Base-by-base conservation (phyloP, 345 rosid species). In the Eucalyptus pauciflora region DNA sequence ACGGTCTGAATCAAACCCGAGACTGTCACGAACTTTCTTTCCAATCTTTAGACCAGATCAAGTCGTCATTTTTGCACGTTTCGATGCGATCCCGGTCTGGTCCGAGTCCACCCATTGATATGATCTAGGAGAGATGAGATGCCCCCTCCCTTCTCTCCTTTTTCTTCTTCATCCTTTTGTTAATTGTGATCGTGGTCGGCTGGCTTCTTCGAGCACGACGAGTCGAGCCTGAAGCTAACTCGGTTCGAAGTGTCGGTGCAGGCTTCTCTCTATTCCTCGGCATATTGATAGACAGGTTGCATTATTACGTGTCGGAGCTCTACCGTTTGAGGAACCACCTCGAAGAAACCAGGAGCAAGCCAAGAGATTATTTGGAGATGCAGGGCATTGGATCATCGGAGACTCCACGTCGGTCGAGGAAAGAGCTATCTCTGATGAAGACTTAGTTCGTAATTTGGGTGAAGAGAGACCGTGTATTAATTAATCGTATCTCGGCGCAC, bases 211-310 rank as follows among this genome's bases (percentile, higher is more conserved):
- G 6, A 31, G 80, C 80, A 41, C 8, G 48, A 22, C 1, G 48
- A 20, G 48, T 41, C 48, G n/a, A 33, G 71, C 46, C 58, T 46
- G 48, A 41, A 24, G 22, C 88, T 56, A 50, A 50, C 69, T 86
- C 48, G 49, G n/a, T 10, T 45, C 24, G 50, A 51, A 51, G 45
- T 76, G 49, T 15, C 33, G n/a, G 46, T 46, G 91, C 92, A 93
- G 94, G 94, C 48, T 90, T 93, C 90, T 87, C 89, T 45, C 51
- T 89, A 29, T 89, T 89, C 31, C 87, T 89, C 10, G 79, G 67
- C 37, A 14, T 89, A 51, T 62, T 86, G 60, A 89, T 89, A 22
- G 88, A 89, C 90, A 89, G 87, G 85, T 43, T 89, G 58, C 90
- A 89, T 64, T 89, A 46, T 22, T 51, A 62, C 69, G 80, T 24